Base-by-base conservation (phyloP, 2,329 filamentous ascomycete genomes). In the Neobulgaria alba region DNA sequence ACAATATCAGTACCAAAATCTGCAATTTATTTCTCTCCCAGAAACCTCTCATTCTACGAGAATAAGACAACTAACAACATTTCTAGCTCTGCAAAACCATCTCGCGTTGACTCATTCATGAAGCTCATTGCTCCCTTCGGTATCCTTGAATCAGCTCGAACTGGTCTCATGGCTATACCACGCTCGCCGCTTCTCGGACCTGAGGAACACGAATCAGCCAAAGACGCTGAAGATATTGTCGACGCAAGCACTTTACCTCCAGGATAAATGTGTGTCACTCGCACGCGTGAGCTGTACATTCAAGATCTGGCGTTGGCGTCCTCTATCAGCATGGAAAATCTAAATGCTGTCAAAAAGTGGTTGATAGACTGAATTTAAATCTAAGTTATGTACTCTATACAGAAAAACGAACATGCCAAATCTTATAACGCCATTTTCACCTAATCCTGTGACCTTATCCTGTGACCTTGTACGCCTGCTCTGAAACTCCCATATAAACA, bases 141-240 rank as follows among this genome's bases (percentile, higher is more conserved):
- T 59, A 95, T 98, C 54, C 75, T 98, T 38, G 92, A 98, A 68
- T 95, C 89, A 37, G 88, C 90, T 38, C 79, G 92, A 47, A 96
- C 92, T 43, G 92, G 92, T 63, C 74, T 98, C 44, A 98, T 96
- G 90, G 92, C 92, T 35, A 73, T 98, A 51, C 92, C 92, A 43
- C 83, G 92, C 52, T 95, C 92, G 26, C 92, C 92, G 29, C 77
- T 98, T 34, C 78, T 85, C 48, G 82, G 78, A 43, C 74, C 77
- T 17, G 75, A 75, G 39, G 86, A 90, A 50, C 77, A 87, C 45
- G 63, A 75, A 15, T 61, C 79, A 9, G 72, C 68, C 21, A 95
- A 92, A 71, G 90, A 96, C 44, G 87, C 90, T 5, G 85, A 92
- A 55, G 92, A 98, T 53, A 78, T 95, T 61, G 90, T 98, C 39